Conservation (phyloP, 257 asterid species). For the Phtheirospermum japonicum region DNA sequence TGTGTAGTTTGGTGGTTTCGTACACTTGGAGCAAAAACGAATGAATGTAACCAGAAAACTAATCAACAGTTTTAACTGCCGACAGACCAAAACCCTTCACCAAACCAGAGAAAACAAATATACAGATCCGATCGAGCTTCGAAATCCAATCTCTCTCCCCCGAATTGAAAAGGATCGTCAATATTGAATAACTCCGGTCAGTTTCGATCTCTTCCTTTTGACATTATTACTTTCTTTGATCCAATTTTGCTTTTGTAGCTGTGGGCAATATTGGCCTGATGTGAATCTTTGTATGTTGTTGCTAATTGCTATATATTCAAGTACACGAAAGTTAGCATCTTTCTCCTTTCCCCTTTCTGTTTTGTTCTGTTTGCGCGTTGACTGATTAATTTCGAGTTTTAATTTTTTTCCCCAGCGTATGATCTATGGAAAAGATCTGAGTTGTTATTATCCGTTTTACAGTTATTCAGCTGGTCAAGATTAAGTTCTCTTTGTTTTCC, state of each 20-base stretch:
- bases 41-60: too few species aligned
- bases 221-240: conserved; percentile 3
- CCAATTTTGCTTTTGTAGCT: neutral
- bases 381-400: conserved; percentile 23
- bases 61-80: conserved; percentile 35
- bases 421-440: conserved; percentile 24
- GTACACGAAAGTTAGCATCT: neutral
- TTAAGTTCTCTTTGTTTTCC: conserved; percentile 7
- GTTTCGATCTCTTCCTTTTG: conserved; percentile 27
- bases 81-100: conserved; percentile 31
- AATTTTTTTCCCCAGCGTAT: conserved; percentile 4
- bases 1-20: conserved; percentile 12
- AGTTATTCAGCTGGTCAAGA: conserved; percentile 16
- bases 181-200: conserved; percentile 18
- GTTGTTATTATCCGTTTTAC: conserved; percentile 13
- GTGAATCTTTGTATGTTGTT: conserved; percentile 8
- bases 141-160: neutral
- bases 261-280: conserved; percentile 8
- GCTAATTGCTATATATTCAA: conserved; percentile 14
- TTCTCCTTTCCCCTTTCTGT: neutral
- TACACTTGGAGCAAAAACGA: conserved; percentile 5
- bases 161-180: neutral
- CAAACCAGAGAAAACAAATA: conserved; percentile 15
- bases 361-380: conserved; percentile 7
- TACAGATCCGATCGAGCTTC: conserved; percentile 32